Evolutionary conservation across 2,329 filamentous ascomycete genomes (phyloP).

Genomic region (Aspergillus sp.): DNA sequence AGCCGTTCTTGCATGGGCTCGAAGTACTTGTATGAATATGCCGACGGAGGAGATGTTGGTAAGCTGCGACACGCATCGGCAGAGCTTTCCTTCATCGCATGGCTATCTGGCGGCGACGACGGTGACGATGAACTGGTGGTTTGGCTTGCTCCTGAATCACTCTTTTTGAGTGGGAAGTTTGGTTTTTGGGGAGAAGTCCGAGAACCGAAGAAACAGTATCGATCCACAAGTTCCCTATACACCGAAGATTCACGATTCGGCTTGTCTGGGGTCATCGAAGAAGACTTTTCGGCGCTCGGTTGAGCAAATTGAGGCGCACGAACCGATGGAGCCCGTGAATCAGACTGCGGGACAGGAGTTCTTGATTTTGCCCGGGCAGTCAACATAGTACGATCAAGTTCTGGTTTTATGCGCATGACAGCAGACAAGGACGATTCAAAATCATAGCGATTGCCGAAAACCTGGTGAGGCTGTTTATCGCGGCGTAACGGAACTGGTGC

Average conservation of each 20-base stretch:
- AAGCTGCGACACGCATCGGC: conserved; percentile 20
- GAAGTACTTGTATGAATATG: conserved; percentile 45
- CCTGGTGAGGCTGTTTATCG: conserved; percentile 59
- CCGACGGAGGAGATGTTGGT: conserved; percentile 33
- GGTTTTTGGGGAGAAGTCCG: conserved; percentile 36
- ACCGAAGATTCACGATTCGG: conserved; percentile 79
- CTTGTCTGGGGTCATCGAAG: conserved; percentile 59
- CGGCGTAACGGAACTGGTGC: conserved; percentile 55
- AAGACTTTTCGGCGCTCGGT: conserved; percentile 45
- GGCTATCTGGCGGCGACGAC: conserved; percentile 24
- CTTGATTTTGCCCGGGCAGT: conserved; percentile 56
- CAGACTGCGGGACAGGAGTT: conserved; percentile 31
- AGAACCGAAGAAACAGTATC: conserved; percentile 85
- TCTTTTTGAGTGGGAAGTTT: background rate
- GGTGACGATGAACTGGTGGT: conserved; percentile 17
- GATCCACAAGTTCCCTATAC: conserved; percentile 96
- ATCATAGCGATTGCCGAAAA: conserved; percentile 92
- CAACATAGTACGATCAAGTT: conserved; percentile 64
- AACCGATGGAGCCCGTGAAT: background rate
- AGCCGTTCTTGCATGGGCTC: conserved; percentile 43
- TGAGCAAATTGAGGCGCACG: conserved; percentile 12
- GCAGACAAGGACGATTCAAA: conserved; percentile 89
- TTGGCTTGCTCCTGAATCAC: conserved; percentile 2
- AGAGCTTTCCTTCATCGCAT: conserved; percentile 1
- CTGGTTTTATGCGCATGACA: conserved; percentile 66